These are phyloP conservation scores for Claviceps sorghi DNA, from an alignment of 2,329 filamentous ascomycete genomes.

Conservation along the genomic window DNA sequence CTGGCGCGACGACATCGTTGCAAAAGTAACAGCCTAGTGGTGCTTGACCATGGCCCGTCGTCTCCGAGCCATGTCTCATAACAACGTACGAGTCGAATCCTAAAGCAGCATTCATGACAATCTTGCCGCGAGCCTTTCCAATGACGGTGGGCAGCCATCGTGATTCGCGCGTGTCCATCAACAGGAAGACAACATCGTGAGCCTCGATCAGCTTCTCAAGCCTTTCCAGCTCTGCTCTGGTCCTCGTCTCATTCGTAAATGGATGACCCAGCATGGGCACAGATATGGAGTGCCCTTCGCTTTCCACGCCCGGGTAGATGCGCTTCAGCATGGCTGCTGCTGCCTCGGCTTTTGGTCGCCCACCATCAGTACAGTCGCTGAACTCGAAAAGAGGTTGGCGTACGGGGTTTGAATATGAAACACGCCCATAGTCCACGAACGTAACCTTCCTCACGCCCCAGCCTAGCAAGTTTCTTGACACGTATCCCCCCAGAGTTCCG, in stretches of 20 bases:
- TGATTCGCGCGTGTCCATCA: constrained; percentile 92
- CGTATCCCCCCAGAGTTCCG: constrained; percentile 86
- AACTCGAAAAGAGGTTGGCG: constrained; percentile 87
- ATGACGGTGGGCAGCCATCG: constrained; percentile 93
- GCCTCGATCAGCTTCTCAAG: constrained; percentile 61
- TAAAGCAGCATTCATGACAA: constrained; percentile 90
- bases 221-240: constrained; percentile 59
- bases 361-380: constrained; percentile 73
- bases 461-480: constrained; percentile 79
- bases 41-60: constrained; percentile 38
- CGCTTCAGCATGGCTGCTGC: constrained; percentile 68
- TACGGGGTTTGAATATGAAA: constrained; percentile 94
- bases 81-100: constrained; percentile 96
- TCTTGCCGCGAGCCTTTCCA: constrained; percentile 82
- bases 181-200: constrained; percentile 87
- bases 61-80: constrained; percentile 77
- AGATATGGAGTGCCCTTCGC: constrained; percentile 63
- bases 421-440: constrained; percentile 83
- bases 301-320: constrained; percentile 83
- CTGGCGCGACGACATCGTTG: constrained; percentile 90
- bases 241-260: constrained; percentile 55
- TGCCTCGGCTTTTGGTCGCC: constrained; percentile 64
- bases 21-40: constrained; percentile 95
- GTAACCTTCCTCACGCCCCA: constrained; percentile 95
- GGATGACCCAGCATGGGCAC: constrained; percentile 96